Base-by-base conservation (phyloP, 2,329 filamentous ascomycete species). In the Arachnomyces sp. region DNA sequence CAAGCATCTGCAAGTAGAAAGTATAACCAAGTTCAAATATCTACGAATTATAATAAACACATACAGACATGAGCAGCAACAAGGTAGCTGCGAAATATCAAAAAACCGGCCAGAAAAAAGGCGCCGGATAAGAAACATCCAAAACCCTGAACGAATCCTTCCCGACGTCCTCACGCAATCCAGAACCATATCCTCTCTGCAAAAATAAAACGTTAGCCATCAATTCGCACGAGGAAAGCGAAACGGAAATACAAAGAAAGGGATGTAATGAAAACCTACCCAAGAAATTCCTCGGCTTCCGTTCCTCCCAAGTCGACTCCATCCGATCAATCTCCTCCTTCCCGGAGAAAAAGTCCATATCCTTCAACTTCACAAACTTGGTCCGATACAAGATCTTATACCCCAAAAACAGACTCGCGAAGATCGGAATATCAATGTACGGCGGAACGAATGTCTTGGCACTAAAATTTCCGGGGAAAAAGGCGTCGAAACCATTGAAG, bases 401-500 rank as follows among this genome's bases (percentile, higher is more conserved):
- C 12, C 44, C 44, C 29, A 38, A 47, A 43, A 34, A 55, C 44
- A 30, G 37, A 17, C 16, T 43, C 15, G 35, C 47, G 44, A 39
- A 53, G 37, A 39, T 54, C 17, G 21, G 50, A 40, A 39, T 52
- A 46, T 50, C 50, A 44, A 32, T 43, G 33, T 46, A 55, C 45
- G 13, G 45, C 44, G 31, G 50, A 30, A 39, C 44, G 32, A 33
- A 52, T n/a, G 31, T 41, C 41, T 39, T 53, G 39, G 14, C 51
- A 44, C 51, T 50, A 47, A 47, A 47, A 16, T 40, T 41, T 44
- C 40, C 40, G 14, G 43, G 44, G 31, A 40, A 43, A 39, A 59
- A 58, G 16, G 46, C 42, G 42, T 56, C 54, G 34, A 57, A 85
- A 82, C 77, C 74, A 9, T 82, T 85, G 36, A 84, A 68, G 4